These are phyloP conservation scores for Cryptococcus neoformans DNA, from an alignment of 1,284 basidiomycete genomes.

Conservation along the genomic window DNA sequence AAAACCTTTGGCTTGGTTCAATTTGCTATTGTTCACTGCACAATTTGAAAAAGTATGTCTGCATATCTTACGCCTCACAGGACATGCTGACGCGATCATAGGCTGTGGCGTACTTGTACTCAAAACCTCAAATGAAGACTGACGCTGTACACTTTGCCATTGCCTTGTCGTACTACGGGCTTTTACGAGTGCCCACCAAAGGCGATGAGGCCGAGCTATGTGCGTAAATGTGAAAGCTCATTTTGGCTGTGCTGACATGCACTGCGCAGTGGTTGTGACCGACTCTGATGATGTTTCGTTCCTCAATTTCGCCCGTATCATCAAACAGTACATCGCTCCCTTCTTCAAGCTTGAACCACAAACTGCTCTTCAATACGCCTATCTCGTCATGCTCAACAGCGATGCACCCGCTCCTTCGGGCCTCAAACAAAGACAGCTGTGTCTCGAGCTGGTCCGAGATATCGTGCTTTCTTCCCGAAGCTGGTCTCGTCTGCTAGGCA, in stretches of 20 bases:
- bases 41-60: slow-evolving; percentile 78
- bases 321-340: slow-evolving; percentile 89
- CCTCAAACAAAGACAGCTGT: slow-evolving; percentile 75
- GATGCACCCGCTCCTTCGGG: slow-evolving; percentile 61
- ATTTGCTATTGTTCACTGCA: slow-evolving; percentile 84
- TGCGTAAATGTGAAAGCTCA: slow-evolving; percentile 51
- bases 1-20: slow-evolving; percentile 71
- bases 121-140: slow-evolving; percentile 80
- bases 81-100: slow-evolving; percentile 45
- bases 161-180: slow-evolving; percentile 88
- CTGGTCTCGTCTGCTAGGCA: slow-evolving; percentile 83
- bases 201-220: slow-evolving; percentile 76
- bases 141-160: slow-evolving; percentile 95
- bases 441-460: slow-evolving; percentile 82
- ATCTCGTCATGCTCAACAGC: slow-evolving; percentile 76
- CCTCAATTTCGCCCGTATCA: slow-evolving; percentile 77
- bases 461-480: slow-evolving; percentile 84
- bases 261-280: slow-evolving; percentile 58
- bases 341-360: slow-evolving; percentile 89
- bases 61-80: slow-evolving; percentile 48
- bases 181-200: slow-evolving; percentile 79
- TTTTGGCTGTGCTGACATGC: not conserved
- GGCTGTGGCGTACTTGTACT: slow-evolving; percentile 81
- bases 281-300: slow-evolving; percentile 38
- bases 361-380: slow-evolving; percentile 93